Conservation (phyloP, 768 basidiomycete species). For the Leccinum fibrillosum region DNA sequence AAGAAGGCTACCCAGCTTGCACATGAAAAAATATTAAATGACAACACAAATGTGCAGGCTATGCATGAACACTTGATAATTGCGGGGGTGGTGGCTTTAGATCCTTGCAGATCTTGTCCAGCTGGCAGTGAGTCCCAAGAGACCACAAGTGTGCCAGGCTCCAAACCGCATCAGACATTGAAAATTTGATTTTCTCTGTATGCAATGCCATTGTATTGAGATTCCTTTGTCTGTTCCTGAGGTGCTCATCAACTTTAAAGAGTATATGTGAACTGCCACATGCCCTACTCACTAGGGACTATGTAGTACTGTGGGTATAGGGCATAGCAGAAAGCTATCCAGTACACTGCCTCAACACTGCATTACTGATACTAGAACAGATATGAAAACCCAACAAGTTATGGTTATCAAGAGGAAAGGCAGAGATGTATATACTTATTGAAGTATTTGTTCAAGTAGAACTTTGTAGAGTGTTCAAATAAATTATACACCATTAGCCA, state of each 20-base stretch:
- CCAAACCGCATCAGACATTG: not conserved
- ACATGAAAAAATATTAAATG: no score
- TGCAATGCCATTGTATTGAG: no score
- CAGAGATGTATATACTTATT: not conserved
- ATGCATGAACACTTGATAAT: no score
- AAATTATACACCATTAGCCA: not conserved
- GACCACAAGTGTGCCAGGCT: not conserved
- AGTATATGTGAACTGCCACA: no score
- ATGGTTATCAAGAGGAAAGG: not conserved
- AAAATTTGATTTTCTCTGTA: not conserved
- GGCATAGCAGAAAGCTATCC: no score
- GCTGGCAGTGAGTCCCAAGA: not conserved
- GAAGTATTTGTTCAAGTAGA: slow-evolving; percentile 1
- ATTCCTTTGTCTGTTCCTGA: no score
- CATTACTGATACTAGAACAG: not conserved
- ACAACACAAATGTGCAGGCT: no score
- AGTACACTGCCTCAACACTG: not conserved
- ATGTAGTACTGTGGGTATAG: no score
- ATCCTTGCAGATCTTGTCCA: not conserved
- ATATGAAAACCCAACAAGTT: no score
- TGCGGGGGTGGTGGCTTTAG: not conserved
- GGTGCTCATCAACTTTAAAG: no score
- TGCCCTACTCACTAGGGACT: no score
- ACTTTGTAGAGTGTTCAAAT: not conserved
- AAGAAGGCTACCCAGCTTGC: no score